phyloP scores from a whole-genome alignment of 495 filamentous ascomycete genomes.

The Aspergillus kassunensis region DNA sequence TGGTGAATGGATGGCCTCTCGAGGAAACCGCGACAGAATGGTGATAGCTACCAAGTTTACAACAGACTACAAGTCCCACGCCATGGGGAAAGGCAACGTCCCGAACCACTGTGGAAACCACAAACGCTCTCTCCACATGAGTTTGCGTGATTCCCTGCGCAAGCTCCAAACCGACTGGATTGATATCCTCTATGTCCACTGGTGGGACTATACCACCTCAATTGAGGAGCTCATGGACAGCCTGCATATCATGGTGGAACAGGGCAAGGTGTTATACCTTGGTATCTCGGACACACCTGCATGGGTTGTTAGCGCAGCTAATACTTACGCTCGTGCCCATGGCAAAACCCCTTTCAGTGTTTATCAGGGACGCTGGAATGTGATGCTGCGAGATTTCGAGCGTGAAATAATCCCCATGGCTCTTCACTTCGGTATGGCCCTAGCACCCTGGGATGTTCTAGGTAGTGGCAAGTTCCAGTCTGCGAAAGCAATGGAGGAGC shows the following conservation, averaged over 20 bases:
- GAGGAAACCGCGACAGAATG: conserved; percentile 58
- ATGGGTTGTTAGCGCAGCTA: conserved; percentile 35
- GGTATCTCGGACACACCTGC: conserved; percentile 41
- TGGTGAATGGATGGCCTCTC: conserved; percentile 52
- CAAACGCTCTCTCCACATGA: conserved; percentile 52
- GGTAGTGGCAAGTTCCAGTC: conserved; percentile 25
- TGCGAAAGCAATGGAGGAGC: conserved; percentile 19
- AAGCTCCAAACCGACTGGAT: conserved; percentile 67
- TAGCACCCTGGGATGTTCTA: conserved; percentile 10
- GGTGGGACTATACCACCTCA: conserved; percentile 44
- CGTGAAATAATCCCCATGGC: conserved; percentile 37
- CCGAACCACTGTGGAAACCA: conserved; percentile 58
- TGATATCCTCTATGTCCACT: conserved; percentile 44
- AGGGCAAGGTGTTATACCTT: conserved; percentile 47
- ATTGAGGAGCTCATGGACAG: conserved; percentile 44
- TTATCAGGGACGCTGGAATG: conserved; percentile 52
- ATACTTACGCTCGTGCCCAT: conserved; percentile 32
- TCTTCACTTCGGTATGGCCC: conserved; percentile 9
- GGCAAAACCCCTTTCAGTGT: conserved; percentile 11
- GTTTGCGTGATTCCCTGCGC: conserved; percentile 50
- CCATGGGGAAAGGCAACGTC: conserved; percentile 23
- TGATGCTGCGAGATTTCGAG: conserved; percentile 27
- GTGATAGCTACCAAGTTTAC: conserved; percentile 74
- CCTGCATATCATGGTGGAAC: conserved; percentile 35
- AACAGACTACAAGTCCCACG: conserved; percentile 29